Conservation (phyloP, 1,284 basidiomycete species). For the Fomitopsis palustris region DNA sequence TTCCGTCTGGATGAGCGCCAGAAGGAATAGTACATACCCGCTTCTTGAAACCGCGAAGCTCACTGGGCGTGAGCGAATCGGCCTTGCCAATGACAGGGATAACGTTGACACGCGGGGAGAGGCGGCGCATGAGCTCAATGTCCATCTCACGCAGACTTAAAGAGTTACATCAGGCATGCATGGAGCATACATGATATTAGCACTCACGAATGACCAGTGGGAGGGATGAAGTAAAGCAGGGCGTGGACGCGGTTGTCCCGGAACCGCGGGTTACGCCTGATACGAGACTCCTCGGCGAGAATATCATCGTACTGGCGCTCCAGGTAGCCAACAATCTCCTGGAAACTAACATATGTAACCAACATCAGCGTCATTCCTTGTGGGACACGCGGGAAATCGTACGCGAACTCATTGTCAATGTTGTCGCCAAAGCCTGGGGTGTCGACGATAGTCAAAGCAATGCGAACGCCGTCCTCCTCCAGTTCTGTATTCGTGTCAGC, state of each 20-base stretch:
- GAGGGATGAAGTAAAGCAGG: slow-evolving; percentile 97
- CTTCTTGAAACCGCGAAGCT: slow-evolving; percentile 95
- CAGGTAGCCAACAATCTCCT: slow-evolving; percentile 95
- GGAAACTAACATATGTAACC: slow-evolving; percentile 59
- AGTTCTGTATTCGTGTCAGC: slow-evolving; percentile 58
- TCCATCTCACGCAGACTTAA: slow-evolving; percentile 94
- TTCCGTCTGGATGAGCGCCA: not conserved
- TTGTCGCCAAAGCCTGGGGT: slow-evolving; percentile 99
- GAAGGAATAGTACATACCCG: slow-evolving; percentile 52
- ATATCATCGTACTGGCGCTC: slow-evolving; percentile 99
- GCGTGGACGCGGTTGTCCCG: slow-evolving; percentile 97
- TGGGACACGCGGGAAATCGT: slow-evolving; percentile 28
- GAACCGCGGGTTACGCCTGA: slow-evolving; percentile 99
- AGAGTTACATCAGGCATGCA: not conserved
- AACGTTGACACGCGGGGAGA: slow-evolving; percentile 97
- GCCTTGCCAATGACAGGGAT: slow-evolving; percentile 99
- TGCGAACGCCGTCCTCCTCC: slow-evolving; percentile 97
- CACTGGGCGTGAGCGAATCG: slow-evolving; percentile 89
- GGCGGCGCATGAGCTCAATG: slow-evolving; percentile 96
- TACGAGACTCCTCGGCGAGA: slow-evolving; percentile 96
- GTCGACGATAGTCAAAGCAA: slow-evolving; percentile 97
- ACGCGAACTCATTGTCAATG: slow-evolving; percentile 99
- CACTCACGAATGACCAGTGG: slow-evolving; percentile 77
- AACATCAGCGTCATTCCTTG: not conserved
- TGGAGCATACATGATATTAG: not conserved